Evolutionary conservation across 176 grass and related monocot genomes (phyloP), one percentile per base, ranked within the genome.

Genomic region (Carex kokanica): DNA sequence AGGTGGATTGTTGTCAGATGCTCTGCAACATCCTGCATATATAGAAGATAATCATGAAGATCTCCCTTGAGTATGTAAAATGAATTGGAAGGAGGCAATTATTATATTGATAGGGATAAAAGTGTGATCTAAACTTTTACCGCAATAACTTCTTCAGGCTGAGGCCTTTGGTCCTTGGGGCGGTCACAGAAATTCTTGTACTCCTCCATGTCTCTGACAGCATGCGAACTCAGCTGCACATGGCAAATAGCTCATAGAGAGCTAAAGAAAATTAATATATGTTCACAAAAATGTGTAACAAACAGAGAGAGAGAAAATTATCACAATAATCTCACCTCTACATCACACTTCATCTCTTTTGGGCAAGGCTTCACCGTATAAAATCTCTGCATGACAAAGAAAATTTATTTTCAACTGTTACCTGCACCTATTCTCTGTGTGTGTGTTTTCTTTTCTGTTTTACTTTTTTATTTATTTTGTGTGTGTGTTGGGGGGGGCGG

Each of bases 261-360:
- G 18, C 69, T 25, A 24, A 49, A 18, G 23, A 5, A 78, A 78
- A 29, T 34, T 18, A 17, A 32, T 55, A 54, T 31, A 54, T 8
- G 14, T 17, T 8, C 51, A 8, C 25, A 1, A 56, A 78, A 56
- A 56, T 78, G 51, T n/a, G 73, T 51, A 32, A 36, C 25, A 45
- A 60, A 49, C 8, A 43, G 58, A 41, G 16, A 23, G n/a, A 78
- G 20, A 21, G 34, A 83, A 29, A 47, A 38, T 62, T 56, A 41
- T 34, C 15, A 83, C 51, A 72, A 34, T 18, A 17, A 61, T 64
- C 73, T 90, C 34, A 98, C 95, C 95, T 98, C 93, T 87, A 95
- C 93, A 84, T 95, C 96, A 69, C 93, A 99, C 90, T 95, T 99
- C 93, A 93, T 87, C 88, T 99, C 96, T 84, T 95, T 99, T 36